Conservation (phyloP, 495 filamentous ascomycete species). For the Penicillium silybi region DNA sequence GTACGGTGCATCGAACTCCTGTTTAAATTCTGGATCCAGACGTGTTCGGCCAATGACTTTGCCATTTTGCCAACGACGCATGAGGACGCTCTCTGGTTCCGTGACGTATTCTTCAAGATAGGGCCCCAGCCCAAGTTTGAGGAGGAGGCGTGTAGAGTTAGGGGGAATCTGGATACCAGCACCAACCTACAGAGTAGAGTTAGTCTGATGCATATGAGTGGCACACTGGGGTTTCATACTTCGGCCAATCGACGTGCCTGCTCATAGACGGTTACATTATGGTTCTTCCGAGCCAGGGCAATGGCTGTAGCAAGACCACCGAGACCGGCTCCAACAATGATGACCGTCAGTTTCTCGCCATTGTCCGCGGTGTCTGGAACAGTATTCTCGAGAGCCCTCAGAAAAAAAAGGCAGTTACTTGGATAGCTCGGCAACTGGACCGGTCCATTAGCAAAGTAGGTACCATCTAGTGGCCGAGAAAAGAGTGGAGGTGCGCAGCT, state of each 20-base stretch:
- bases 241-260: not conserved
- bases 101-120: constrained; percentile 24
- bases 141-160: constrained; percentile 45
- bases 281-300: not conserved
- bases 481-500: too few relatives aligned
- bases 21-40: constrained; percentile 29
- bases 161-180: constrained; percentile 56
- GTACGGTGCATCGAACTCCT: constrained; percentile 34
- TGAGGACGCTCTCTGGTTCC: constrained; percentile 29
- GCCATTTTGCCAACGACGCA: constrained; percentile 39
- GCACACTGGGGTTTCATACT: not conserved
- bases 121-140: constrained; percentile 29
- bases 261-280: constrained; percentile 4
- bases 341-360: not conserved
- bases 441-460: too few relatives aligned
- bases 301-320: constrained; percentile 2
- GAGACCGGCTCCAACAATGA: constrained; percentile 1
- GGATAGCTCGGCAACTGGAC: constrained; percentile 3
- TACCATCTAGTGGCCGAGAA: too few relatives aligned
- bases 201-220: not conserved
- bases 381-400: not conserved
- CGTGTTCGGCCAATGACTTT: constrained; percentile 32
- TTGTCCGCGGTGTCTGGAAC: not conserved
- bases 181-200: constrained; percentile 34
- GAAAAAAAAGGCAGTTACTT: constrained; percentile 2